Percentiles rank a stretch among this genome's conserved stretches.
Conservation (phyloP, 768 basidiomycete species). For the Psilocybe cyanescens region DNA sequence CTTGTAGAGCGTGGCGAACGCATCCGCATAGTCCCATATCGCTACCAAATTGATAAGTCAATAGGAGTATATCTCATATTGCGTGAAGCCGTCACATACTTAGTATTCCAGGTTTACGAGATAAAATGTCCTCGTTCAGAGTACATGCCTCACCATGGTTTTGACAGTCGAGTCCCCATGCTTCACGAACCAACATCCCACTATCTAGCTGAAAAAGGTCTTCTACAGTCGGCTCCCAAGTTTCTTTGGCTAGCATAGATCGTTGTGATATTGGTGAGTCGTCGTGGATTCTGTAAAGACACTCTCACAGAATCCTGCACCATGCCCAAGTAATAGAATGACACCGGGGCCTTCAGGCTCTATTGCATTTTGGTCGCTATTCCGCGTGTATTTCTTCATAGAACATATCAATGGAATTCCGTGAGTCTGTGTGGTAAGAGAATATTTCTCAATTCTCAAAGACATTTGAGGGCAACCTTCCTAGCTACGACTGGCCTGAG, state of each 20-base stretch:
- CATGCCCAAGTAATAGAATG: conserved; percentile 31
- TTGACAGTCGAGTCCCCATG: conserved; percentile 41
- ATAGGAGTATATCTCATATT: background rate
- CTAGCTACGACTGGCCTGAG: background rate
- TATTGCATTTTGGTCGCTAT: background rate
- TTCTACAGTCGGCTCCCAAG: conserved; percentile 41
- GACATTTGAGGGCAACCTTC: background rate
- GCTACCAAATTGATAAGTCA: conserved; percentile 13
- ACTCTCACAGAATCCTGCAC: conserved; percentile 34
- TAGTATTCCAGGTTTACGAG: conserved; percentile 12
- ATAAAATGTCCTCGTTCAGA: conserved; percentile 32
- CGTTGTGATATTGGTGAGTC: background rate
- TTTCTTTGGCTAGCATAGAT: conserved; percentile 36
- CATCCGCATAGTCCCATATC: conserved; percentile 35
- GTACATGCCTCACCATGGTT: conserved; percentile 41
- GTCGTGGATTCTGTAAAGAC: background rate
- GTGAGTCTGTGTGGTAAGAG: conserved; percentile 29
- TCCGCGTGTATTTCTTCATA: conserved; percentile 31
- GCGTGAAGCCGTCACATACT: background rate
- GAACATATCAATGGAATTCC: conserved; percentile 28
- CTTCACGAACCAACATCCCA: conserved; percentile 30
- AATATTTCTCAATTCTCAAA: conserved; percentile 22
- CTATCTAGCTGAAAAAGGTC: conserved; percentile 32
- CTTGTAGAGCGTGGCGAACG: conserved; percentile 28
- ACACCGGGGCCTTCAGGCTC: conserved; percentile 19